Evolutionary conservation across 257 asterid species (phyloP), one percentile per base, ranked within the genome.

Genomic region (Avicennia marina): DNA sequence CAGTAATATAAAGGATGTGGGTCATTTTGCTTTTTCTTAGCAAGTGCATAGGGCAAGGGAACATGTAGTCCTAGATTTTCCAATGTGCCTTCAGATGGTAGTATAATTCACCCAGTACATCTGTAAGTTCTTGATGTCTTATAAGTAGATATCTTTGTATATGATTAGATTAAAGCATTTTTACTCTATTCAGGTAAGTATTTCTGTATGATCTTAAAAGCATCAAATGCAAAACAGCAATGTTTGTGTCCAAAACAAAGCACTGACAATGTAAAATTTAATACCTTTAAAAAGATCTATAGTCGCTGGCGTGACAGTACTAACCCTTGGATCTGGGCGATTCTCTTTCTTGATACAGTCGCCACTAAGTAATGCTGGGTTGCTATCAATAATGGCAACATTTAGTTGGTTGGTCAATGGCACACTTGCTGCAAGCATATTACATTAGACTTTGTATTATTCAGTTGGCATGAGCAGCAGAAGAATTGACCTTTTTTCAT

Each of bases 301-400:
- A 21, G 96, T 77, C 44, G 96, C 79, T 58, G 99, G 97, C 2
- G 99, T 93, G 69, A 93, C 95, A 6, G 99, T 93, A 73, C 99
- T 93, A 52, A 93, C 99, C 76, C 99, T 84, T 51, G 96, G 81
- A 83, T 89, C 97, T 33, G 97, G 99, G 29, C 81, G 77, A 60
- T 77, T 95, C 65, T 81, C 99, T 72, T 84, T 82, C 58, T 72
- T 77, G 39, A 86, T 80, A 71, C 33, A 18, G 61, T 39, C 69
- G 41, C 65, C 72, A 68, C 82, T 76, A 69, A 67, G 62, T 63
- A 93, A 64, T n/a, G 90, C 85, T 54, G 98, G 98, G 69, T 86
- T 93, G 82, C 94, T 86, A 69, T 93, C 98, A 63, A 93, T 89
- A 60, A 93, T 86, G 54, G 97, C 99, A 63, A 84, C 71, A 58